Evolutionary conservation across 495 filamentous ascomycete species (phyloP).

Genomic region (Penicillium cataractarum): DNA sequence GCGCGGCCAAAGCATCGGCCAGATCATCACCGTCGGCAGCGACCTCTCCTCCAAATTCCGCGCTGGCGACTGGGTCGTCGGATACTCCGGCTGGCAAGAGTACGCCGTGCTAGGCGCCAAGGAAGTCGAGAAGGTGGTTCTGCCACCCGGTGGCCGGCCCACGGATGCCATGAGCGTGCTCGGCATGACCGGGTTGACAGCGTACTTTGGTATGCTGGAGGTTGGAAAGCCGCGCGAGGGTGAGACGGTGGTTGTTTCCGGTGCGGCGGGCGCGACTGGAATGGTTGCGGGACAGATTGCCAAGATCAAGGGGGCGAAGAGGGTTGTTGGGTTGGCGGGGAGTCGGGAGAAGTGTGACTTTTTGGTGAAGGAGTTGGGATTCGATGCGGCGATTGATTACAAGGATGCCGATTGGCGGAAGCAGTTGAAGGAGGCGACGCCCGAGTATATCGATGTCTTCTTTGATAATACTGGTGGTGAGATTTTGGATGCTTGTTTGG

Average conservation of each 20-base stretch:
- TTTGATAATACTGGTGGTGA: slow-evolving; percentile 62
- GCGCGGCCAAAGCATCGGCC: slow-evolving; percentile 62
- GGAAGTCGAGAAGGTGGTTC: slow-evolving; percentile 45
- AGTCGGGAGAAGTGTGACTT: slow-evolving; percentile 52
- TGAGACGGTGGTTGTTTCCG: slow-evolving; percentile 69
- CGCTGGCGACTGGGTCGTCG: slow-evolving; percentile 56
- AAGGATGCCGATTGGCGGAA: slow-evolving; percentile 56
- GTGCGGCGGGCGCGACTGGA: slow-evolving; percentile 72
- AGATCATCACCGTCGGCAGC: slow-evolving; percentile 52
- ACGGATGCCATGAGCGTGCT: slow-evolving; percentile 66
- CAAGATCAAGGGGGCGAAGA: slow-evolving; percentile 60
- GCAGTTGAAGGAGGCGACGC: slow-evolving; percentile 49
- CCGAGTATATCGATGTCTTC: slow-evolving; percentile 59
- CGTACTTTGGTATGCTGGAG: slow-evolving; percentile 67
- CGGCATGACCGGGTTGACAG: slow-evolving; percentile 62
- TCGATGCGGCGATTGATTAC: slow-evolving; percentile 60
- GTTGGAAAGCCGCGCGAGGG: slow-evolving; percentile 59
- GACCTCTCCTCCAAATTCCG: slow-evolving; percentile 43
- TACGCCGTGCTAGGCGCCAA: slow-evolving; percentile 55
- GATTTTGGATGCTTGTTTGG: slow-evolving; percentile 56
- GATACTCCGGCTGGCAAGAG: slow-evolving; percentile 63
- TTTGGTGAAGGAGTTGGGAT: slow-evolving; percentile 52
- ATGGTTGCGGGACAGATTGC: slow-evolving; percentile 71
- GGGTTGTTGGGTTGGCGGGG: slow-evolving; percentile 57
- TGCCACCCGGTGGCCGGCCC: slow-evolving; percentile 50